Base-by-base conservation (phyloP, 371 early-diverging fungal species). In the Smittium culicis region DNA sequence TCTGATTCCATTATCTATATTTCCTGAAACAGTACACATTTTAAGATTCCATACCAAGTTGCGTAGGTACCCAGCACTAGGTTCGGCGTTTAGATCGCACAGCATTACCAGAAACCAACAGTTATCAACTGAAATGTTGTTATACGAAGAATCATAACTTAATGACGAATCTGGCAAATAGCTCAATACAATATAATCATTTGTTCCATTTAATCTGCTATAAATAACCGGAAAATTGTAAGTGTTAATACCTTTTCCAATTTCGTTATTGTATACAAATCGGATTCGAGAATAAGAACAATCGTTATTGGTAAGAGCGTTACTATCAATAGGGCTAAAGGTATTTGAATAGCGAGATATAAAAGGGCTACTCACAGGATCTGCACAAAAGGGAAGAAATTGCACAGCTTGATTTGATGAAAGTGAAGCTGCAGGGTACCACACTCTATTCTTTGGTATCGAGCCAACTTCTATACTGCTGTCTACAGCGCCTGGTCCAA, bases 341-440 rank as follows among this genome's bases (percentile, higher is more conserved):
- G 45, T 11, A 45, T 11, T 5, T 11, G 45, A 5, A 45, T 45
- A 45, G 5, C 20, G 45, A 20, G 45, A 45, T 20, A 45, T 5
- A 45, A 45, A 45, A 11, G 45, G 20, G 5, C 45, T 20, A 11
- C 20, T 45, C 5, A 45, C 20, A 11, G 45, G 45, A 45, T 45
- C 45, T 45, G 45, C 11, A 32, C 24, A 30, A 11, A n/a, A 32
- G 25, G 63, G 63, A 34, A 76, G 31, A 30, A 76, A 76, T 24
- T 71, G 69, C 33, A 77, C 55, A 1, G 72, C 74, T 45, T 77
- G 77, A 34, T 72, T 70, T 3, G 63, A 66, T 14, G 77, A 68
- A 1, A 77, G 59, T 61, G 77, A 77, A 29, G 73, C 65, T 0
- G 77, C 77, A 1, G 77, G 77, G 32, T 69, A 77, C 77, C 77